A percentile compares a stretch with the other conserved stretches of the same genome.
Conservation (phyloP, 1,139 yeast genomes). For the Geotrichum citri-aurantii region DNA sequence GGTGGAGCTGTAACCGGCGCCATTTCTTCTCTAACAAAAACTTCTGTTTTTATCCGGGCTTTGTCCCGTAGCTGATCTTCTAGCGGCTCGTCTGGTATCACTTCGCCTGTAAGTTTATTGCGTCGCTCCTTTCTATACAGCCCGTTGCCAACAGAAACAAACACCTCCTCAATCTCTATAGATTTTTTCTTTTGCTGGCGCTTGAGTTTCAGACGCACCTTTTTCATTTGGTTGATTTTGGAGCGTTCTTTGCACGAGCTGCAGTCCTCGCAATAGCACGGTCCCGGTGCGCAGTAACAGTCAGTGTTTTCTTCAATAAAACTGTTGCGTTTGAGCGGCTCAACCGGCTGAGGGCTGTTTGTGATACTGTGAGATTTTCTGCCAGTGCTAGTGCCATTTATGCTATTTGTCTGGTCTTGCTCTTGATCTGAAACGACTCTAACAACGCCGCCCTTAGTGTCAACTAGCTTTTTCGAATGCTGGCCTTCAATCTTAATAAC, state of each 20-base stretch:
- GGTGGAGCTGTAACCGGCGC: neutral
- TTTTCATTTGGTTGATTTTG: slow-evolving; percentile 10
- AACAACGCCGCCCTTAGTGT: slow-evolving; percentile 26
- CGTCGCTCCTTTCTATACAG: slow-evolving; percentile 27
- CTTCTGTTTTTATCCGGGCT: neutral
- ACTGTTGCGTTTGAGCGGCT: neutral
- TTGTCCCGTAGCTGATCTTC: neutral
- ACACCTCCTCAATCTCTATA: slow-evolving; percentile 22
- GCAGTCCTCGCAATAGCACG: slow-evolving; percentile 10
- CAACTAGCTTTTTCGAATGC: slow-evolving; percentile 26
- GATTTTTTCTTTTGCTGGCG: slow-evolving; percentile 11
- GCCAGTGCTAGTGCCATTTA: neutral
- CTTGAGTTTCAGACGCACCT: slow-evolving; percentile 18
- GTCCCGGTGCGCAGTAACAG: slow-evolving; percentile 8
- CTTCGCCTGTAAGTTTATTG: slow-evolving; percentile 15
- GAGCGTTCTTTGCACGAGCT: neutral
- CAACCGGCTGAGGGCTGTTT: neutral
- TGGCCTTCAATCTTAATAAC: slow-evolving; percentile 25
- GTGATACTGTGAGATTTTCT: slow-evolving; percentile 2
- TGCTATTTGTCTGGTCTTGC: neutral
- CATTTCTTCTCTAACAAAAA: neutral
- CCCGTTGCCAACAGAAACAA: slow-evolving; percentile 36
- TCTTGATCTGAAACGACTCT: slow-evolving; percentile 19
- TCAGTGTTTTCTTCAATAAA: slow-evolving; percentile 2
- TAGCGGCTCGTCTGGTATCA: slow-evolving; percentile 8